Evolutionary conservation across 257 asterid species (phyloP), one percentile per base, ranked within the genome.

Genomic region (Ligustrum vulgare): DNA sequence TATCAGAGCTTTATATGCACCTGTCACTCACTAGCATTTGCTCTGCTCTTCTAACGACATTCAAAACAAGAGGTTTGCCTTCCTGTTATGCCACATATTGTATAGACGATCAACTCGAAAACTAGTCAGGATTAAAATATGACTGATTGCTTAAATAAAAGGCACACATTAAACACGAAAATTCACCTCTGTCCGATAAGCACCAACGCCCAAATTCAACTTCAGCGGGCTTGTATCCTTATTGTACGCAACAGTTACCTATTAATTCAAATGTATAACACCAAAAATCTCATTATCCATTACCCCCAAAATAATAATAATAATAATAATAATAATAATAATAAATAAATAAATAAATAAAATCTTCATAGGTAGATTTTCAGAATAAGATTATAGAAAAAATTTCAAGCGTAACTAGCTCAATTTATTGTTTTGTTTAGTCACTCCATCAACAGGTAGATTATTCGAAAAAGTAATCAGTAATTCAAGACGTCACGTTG

Each of bases 161-260:
- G 10, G 67, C 67, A 56, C 64, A 56, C 64, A 60, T 60, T 25
- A 70, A 77, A 78, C 70, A 39, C 18, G 36, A 67, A 70, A 67
- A 70, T 70, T 82, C 67, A 92, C 98, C 98, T 92, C 98, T 16
- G 98, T 94, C 75, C 98, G 89, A 77, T 94, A 94, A n/a, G 98
- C 98, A 39, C 98, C 98, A 71, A 94, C 98, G 37, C 98, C 98
- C 85, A 94, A 83, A 79, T 94, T 94, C 90, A 94, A 76, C 88
- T 92, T 94, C 82, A 84, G 83, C 0, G 96, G 96, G 88, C 97
- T 90, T 0, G 93, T 89, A 47, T 94, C 98, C 69, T 92, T 94
- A 76, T 92, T 92, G 76, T 88, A 92, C 10, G 97, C 98, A 72
- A 94, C 95, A 76, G 98, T 94, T 54, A 94, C 98, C 98, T 94